Evolutionary conservation across 495 filamentous ascomycete genomes (phyloP).

Genomic region (Penicillium canescens): DNA sequence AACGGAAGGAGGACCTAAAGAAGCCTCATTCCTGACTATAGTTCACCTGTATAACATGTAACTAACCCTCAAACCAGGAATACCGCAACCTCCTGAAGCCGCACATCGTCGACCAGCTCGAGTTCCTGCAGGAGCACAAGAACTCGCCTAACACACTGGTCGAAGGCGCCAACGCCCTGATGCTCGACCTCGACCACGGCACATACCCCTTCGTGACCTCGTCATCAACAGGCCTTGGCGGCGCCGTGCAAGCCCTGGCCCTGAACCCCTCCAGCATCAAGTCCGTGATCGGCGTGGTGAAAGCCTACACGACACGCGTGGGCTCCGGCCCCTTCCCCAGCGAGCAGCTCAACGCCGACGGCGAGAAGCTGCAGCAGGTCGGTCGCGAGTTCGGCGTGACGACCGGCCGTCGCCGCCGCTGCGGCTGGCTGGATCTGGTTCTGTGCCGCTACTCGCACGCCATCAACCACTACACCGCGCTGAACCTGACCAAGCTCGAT

Average conservation of each 20-base stretch:
- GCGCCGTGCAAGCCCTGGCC: conserved; percentile 72
- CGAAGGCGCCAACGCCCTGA: conserved; percentile 88
- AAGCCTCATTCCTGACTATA: neutral
- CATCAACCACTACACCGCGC: conserved; percentile 71
- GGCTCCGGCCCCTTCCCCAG: conserved; percentile 83
- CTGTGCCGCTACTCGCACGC: conserved; percentile 72
- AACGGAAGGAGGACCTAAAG: no score
- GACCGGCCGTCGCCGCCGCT: conserved; percentile 79
- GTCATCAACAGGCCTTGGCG: conserved; percentile 72
- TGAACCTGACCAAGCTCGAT: conserved; percentile 90
- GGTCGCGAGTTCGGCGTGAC: conserved; percentile 77
- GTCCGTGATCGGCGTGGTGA: conserved; percentile 80
- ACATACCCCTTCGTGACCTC: conserved; percentile 88
- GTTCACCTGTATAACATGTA: neutral
- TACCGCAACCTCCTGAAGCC: conserved; percentile 67
- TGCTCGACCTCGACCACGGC: conserved; percentile 75
- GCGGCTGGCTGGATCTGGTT: conserved; percentile 91
- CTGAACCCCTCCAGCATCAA: conserved; percentile 48
- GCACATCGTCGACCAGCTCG: conserved; percentile 66
- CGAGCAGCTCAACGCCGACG: conserved; percentile 67
- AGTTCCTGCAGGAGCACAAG: conserved; percentile 49
- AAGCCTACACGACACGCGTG: conserved; percentile 77
- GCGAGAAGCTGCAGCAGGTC: conserved; percentile 62
- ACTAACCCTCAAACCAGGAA: conserved; percentile 36
- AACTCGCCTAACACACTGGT: conserved; percentile 68